phyloP scores from a whole-genome alignment of 176 grass and related monocot species.

The Luzula sylvatica region DNA sequence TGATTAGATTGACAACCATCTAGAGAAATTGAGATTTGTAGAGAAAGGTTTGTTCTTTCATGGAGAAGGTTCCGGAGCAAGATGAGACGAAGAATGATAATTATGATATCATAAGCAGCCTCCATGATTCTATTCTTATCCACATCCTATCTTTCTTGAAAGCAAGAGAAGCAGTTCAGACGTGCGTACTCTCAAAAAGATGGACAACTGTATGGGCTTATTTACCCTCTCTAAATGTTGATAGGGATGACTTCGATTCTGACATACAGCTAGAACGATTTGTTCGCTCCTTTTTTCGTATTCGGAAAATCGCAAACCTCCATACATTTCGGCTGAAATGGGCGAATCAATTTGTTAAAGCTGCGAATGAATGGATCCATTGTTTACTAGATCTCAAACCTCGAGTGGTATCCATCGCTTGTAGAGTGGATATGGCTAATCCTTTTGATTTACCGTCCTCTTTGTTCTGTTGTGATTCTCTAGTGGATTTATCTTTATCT shows the following conservation, averaged over 20 bases:
- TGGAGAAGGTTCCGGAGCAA: too few species aligned
- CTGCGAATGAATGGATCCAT: background rate
- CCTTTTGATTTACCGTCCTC: background rate
- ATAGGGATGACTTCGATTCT: background rate
- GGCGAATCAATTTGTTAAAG: background rate
- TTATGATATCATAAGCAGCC: background rate
- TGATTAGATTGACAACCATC: too few species aligned
- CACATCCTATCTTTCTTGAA: slow-evolving; percentile 7
- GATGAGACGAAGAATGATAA: too few species aligned
- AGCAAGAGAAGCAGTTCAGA: background rate
- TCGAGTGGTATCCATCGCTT: background rate
- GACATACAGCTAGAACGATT: background rate
- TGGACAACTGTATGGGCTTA: background rate
- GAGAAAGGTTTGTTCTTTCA: too few species aligned
- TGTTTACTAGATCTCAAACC: background rate
- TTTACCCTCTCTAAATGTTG: background rate
- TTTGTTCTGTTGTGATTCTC: background rate
- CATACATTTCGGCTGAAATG: background rate
- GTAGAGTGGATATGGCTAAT: too few species aligned
- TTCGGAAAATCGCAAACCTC: background rate
- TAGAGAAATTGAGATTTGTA: too few species aligned
- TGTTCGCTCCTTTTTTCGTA: background rate
- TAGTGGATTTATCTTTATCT: background rate
- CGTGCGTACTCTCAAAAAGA: slow-evolving; percentile 6
- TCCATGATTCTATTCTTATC: background rate